These are phyloP conservation scores for Coniochaeta pulveracea DNA, from an alignment of 2,329 filamentous ascomycete genomes.

Conservation along the genomic window DNA sequence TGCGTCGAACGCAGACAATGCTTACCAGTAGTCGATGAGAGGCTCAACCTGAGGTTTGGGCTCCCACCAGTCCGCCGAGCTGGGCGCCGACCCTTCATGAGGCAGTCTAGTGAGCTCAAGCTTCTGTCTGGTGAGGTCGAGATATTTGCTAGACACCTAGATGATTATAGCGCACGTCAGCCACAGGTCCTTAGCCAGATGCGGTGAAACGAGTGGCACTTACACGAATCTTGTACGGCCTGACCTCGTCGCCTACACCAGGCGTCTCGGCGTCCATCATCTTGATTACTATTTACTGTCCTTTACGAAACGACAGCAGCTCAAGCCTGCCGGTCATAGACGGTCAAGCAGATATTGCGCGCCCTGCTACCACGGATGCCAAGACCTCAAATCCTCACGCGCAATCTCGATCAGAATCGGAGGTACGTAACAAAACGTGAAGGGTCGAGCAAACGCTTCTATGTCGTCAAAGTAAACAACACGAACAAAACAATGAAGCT, in stretches of 20 bases:
- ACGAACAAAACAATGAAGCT: no score
- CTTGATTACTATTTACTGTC: slow-evolving; percentile 1
- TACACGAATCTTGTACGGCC: slow-evolving; percentile 46
- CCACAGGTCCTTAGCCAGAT: slow-evolving; percentile 7
- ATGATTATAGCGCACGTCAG: slow-evolving; percentile 14
- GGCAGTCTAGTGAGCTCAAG: slow-evolving; percentile 55
- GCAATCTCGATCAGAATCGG: no score
- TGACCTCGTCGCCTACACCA: slow-evolving; percentile 30
- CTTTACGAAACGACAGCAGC: neutral
- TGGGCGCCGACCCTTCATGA: slow-evolving; percentile 38
- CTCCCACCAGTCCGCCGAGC: slow-evolving; percentile 41
- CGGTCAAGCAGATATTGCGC: no score
- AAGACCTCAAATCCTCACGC: no score
- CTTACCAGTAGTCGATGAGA: slow-evolving; percentile 53
- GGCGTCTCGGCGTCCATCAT: slow-evolving; percentile 17
- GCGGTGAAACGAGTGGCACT: slow-evolving; percentile 16
- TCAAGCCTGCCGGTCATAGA: no score
- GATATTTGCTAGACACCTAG: slow-evolving; percentile 55
- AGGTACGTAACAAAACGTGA: no score
- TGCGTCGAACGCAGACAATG: slow-evolving; percentile 6
- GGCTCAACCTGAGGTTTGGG: slow-evolving; percentile 52
- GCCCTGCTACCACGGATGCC: no score
- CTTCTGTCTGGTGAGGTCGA: slow-evolving; percentile 56
- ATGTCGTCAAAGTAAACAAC: no score
- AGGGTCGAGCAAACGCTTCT: no score